Conservation (phyloP, 768 basidiomycete genomes). For the Trametes elegans region DNA sequence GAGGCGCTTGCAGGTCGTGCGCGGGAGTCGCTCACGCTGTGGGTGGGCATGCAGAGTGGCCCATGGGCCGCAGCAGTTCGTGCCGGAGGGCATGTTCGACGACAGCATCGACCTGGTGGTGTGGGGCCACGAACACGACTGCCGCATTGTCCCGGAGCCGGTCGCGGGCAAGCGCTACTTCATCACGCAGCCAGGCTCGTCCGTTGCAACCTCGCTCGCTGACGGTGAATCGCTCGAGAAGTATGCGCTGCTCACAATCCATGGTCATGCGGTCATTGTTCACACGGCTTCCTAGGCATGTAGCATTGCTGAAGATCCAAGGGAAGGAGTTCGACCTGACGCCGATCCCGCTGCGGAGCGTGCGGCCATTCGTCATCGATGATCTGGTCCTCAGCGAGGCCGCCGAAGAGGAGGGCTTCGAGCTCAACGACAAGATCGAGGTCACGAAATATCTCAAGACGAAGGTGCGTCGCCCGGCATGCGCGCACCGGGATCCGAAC, state of each 20-base stretch:
- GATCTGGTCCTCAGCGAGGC: slow-evolving; percentile 73
- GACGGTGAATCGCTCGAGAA: slow-evolving; percentile 93
- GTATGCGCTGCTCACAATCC: slow-evolving; percentile 41
- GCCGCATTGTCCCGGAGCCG: slow-evolving; percentile 84
- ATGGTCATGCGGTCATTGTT: not conserved
- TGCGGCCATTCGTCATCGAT: slow-evolving; percentile 91
- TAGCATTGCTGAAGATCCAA: slow-evolving; percentile 84
- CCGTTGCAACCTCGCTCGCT: slow-evolving; percentile 90
- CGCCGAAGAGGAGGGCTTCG: slow-evolving; percentile 73
- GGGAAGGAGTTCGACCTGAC: slow-evolving; percentile 84
- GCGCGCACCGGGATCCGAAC: not conserved
- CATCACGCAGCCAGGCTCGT: slow-evolving; percentile 93
- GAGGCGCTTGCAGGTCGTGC: not conserved
- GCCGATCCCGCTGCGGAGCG: slow-evolving; percentile 85
- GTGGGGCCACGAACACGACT: slow-evolving; percentile 99
- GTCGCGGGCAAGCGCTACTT: slow-evolving; percentile 91
- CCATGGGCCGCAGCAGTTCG: slow-evolving; percentile 91
- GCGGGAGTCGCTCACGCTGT: not conserved
- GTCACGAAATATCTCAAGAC: slow-evolving; percentile 78
- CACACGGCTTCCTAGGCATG: slow-evolving; percentile 58
- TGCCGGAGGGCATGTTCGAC: slow-evolving; percentile 97
- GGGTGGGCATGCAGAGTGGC: slow-evolving; percentile 59
- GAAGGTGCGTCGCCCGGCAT: slow-evolving; percentile 51
- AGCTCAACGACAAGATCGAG: slow-evolving; percentile 77
- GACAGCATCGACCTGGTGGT: slow-evolving; percentile 90